These are phyloP conservation scores for Papiliotrema nemorosa DNA, from an alignment of 1,284 basidiomycete genomes.

Conservation along the genomic window DNA sequence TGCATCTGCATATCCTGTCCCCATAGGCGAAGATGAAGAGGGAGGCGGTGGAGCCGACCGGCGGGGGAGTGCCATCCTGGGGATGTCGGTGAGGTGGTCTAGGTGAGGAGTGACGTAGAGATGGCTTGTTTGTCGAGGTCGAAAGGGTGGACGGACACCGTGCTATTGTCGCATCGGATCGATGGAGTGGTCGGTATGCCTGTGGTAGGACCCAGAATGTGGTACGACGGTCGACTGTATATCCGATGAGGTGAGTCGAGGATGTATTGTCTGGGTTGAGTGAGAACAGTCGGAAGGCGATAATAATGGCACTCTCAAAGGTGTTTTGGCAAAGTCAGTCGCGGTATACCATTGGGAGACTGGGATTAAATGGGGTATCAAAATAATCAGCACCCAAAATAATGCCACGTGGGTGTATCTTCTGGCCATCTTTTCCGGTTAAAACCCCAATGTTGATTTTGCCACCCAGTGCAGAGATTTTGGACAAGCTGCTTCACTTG, in stretches of 20 bases:
- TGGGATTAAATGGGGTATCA: not conserved
- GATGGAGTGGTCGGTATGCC: no score
- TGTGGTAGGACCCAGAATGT: no score
- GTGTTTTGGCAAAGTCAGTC: no score
- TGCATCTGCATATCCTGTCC: constrained; percentile 40
- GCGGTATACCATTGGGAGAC: no score
- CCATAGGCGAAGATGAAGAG: not conserved
- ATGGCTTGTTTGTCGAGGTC: constrained; percentile 1
- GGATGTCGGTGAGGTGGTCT: not conserved
- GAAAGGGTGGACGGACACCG: no score
- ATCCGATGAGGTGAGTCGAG: no score
- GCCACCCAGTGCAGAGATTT: not conserved
- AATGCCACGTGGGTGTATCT: not conserved
- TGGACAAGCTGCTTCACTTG: not conserved
- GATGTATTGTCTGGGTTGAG: no score
- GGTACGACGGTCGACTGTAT: no score
- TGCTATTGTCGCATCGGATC: no score
- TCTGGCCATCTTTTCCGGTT: constrained; percentile 2
- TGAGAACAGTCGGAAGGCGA: no score
- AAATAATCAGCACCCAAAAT: not conserved
- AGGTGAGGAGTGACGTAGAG: not conserved
- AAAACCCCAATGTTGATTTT: not conserved
- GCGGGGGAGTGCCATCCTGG: constrained; percentile 22
- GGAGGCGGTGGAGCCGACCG: constrained; percentile 11
- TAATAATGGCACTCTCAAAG: no score